Conservation (phyloP, 345 rosid species). For the Firmiana major region DNA sequence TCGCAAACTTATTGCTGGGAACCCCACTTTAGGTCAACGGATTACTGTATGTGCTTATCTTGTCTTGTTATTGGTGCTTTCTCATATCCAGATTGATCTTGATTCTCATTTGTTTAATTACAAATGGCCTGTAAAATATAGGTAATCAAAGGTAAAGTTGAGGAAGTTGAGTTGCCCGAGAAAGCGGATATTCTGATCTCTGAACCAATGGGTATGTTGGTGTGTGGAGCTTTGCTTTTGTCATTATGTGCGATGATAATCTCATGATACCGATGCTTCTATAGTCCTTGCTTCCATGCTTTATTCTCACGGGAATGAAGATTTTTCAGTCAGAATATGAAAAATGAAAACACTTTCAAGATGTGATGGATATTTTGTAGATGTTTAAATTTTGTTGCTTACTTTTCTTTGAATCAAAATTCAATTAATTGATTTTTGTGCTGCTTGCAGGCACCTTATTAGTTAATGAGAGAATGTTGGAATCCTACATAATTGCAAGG, state of each 20-base stretch:
- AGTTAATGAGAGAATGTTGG: conserved; percentile 98
- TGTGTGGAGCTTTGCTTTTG: conserved; percentile 14
- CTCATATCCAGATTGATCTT: neutral
- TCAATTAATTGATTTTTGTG: neutral
- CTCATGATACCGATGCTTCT: neutral
- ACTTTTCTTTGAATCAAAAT: neutral
- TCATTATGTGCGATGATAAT: neutral
- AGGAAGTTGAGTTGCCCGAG: conserved; percentile 93
- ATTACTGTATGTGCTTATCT: conserved; percentile 63
- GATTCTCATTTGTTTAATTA: conserved; percentile 11
- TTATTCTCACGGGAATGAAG: neutral
- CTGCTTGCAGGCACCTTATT: conserved; percentile 71
- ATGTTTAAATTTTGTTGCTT: neutral
- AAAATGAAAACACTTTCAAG: neutral
- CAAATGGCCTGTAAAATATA: conserved; percentile 27
- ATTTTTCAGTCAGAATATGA: conserved; percentile 3
- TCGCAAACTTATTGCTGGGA: conserved; percentile 86
- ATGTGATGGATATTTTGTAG: neutral
- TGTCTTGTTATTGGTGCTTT: conserved; percentile 10
- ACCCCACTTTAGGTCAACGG: conserved; percentile 68
- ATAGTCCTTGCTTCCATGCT: neutral
- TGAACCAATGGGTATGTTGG: conserved; percentile 88
- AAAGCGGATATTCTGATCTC: conserved; percentile 95
- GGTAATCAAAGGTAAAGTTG: conserved; percentile 96
- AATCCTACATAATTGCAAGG: conserved; percentile 95